phyloP scores from a whole-genome alignment of 2,329 filamentous ascomycete species.

The Trichoderma atrobrunneum region DNA sequence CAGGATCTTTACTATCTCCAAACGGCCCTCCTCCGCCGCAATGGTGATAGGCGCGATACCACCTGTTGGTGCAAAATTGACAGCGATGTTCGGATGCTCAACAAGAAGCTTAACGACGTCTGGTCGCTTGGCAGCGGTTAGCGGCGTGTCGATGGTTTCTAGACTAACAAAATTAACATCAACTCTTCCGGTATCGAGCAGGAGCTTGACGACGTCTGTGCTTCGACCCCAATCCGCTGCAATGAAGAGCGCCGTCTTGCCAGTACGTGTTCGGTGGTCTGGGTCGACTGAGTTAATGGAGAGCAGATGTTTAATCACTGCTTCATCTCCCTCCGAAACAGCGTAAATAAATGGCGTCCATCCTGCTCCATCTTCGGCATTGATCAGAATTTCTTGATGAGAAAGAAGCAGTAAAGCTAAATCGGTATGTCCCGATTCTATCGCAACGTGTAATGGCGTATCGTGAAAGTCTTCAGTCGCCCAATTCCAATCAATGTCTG shows the following conservation, averaged over 20 bases:
- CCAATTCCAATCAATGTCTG: neutral
- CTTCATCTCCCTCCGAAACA: neutral
- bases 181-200: neutral
- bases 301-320: neutral
- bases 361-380: neutral
- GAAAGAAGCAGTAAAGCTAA: neutral
- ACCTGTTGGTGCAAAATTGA: neutral
- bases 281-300: neutral
- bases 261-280: neutral
- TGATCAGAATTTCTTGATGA: neutral
- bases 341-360: neutral
- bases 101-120: neutral
- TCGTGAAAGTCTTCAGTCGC: too few species aligned
- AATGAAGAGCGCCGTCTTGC: neutral
- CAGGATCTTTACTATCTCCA: neutral
- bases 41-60: neutral
- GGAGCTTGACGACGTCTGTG: neutral
- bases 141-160: neutral
- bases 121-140: neutral
- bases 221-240: neutral
- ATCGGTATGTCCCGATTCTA: neutral
- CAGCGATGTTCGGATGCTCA: neutral
- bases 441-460: neutral
- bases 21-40: neutral
- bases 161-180: neutral